Base-by-base conservation (phyloP, 371 early-diverging fungal species). In the Mucor sp. region DNA sequence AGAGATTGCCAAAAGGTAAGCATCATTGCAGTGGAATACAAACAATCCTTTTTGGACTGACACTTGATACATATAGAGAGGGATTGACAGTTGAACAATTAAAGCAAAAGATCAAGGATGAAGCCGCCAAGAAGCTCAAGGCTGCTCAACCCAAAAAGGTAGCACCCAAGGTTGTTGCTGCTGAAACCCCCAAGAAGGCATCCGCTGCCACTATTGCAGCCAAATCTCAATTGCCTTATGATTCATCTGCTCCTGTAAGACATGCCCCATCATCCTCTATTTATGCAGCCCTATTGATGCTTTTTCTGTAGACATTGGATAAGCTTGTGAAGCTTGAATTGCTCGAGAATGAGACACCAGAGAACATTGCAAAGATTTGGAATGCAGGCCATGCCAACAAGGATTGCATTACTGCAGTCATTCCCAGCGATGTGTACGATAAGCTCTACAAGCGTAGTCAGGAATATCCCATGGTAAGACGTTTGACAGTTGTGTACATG, bases 361-460 rank as follows among this genome's bases (percentile, higher is more conserved):
- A 93, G 44, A 83, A 82, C 4, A 90, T 95, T 44, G 73, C 77
- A 14, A 79, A 91, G 62, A 89, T 97, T 68, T 97, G 97, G 97
- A 94, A 89, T 48, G 79, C 87, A 63, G 92, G 90, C 71, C 95
- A 96, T 64, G 69, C 90, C 30, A 74, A 85, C 58, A 85, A 88
- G 65, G 90, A 86, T 57, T 82, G 84, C 53, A 83, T 94, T 15
- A 91, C 93, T 4, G 97, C 94, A 6, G 89, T 83, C 4, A 91
- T 97, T 53, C 90, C 93, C 1, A 80, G 77, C 5, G 85, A 82
- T 2, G 86, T 89, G 9, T 97, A 95, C 75, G 79, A 80, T n/a
- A 82, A 84, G 43, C 78, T 95, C 48, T 78, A 85, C 61, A 77
- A 83, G 65, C 85, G 87, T 25, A 86, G 90, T 28, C 81, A 83